phyloP scores from a whole-genome alignment of 371 early-diverging fungal genomes.

The Syncephalastrum monosporum region DNA sequence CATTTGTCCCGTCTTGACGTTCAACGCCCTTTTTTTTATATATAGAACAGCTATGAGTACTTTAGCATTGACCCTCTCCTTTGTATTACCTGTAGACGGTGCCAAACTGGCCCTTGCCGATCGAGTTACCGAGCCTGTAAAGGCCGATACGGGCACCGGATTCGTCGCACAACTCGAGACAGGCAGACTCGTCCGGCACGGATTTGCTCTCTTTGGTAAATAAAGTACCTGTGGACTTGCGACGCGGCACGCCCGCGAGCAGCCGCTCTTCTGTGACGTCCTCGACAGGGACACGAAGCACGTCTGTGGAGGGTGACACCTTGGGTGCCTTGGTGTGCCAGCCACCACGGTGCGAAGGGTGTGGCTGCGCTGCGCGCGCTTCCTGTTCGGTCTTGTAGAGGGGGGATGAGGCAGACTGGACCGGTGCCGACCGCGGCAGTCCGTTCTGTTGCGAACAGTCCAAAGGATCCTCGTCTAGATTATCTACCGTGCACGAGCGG shows the following conservation, averaged over 20 bases:
- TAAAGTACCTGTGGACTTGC: conserved; percentile 23
- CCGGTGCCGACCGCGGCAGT: not conserved
- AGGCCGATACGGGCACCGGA: not conserved
- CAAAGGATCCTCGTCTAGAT: not conserved
- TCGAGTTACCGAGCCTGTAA: conserved; percentile 77
- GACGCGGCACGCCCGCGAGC: conserved; percentile 7
- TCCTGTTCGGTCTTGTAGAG: not conserved
- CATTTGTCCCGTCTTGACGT: conserved; percentile 79
- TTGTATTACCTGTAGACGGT: conserved; percentile 60
- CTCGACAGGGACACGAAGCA: too few species aligned
- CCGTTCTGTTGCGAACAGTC: not conserved
- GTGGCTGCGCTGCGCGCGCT: too few species aligned
- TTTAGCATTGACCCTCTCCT: not conserved
- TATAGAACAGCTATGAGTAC: too few species aligned
- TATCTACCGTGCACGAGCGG: too few species aligned
- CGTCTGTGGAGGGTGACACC: too few species aligned
- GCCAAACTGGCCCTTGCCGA: conserved; percentile 90
- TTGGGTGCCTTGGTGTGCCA: too few species aligned
- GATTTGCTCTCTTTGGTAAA: not conserved
- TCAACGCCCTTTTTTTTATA: conserved; percentile 52
- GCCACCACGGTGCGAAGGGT: too few species aligned
- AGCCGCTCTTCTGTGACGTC: too few species aligned
- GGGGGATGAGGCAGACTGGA: conserved; percentile 14
- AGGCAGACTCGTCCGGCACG: not conserved
- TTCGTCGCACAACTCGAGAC: too few species aligned